Evolutionary conservation across 257 asterid species (phyloP).

Genomic region (Coffea eugenioides): DNA sequence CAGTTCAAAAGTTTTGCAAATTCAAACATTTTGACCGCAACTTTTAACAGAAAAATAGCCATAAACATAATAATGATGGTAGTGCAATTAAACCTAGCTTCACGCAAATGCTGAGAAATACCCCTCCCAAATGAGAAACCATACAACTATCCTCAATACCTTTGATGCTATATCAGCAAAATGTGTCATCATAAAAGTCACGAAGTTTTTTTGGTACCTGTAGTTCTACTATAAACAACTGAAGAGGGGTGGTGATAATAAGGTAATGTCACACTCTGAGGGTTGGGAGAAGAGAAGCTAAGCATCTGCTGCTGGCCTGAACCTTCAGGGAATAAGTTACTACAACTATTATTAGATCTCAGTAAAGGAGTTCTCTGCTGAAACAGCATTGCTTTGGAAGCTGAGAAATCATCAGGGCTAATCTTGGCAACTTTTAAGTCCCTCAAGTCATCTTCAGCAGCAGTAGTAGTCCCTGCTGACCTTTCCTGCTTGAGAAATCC

Average conservation of each 20-base stretch:
- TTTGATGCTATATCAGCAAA: constrained; percentile 11
- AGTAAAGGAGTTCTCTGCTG: constrained; percentile 33
- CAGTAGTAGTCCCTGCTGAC: constrained; percentile 21
- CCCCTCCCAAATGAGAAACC: constrained; percentile 5
- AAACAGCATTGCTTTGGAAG: constrained; percentile 30
- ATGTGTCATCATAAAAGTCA: not conserved
- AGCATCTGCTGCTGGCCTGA: constrained; percentile 65
- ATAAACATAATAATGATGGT: not conserved
- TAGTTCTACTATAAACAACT: constrained; percentile 26
- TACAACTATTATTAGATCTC: constrained; percentile 37
- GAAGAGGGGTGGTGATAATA: constrained; percentile 46
- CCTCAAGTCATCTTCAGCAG: constrained; percentile 51
- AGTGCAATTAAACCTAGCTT: not conserved
- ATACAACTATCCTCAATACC: not conserved
- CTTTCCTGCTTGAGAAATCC: constrained; percentile 55
- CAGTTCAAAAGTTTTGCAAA: not conserved
- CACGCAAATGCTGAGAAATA: constrained; percentile 17
- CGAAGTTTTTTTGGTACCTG: constrained; percentile 21
- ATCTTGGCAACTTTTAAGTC: constrained; percentile 51
- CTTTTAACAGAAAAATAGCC: not conserved
- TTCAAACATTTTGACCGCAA: not conserved
- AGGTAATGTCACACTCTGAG: constrained; percentile 48
- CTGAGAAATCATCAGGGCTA: constrained; percentile 32
- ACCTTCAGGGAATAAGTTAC: constrained; percentile 27
- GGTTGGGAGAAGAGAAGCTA: constrained; percentile 68